These are phyloP conservation scores for Hyaloscypha finlandica DNA, from an alignment of 495 filamentous ascomycete species.

Conservation along the genomic window DNA sequence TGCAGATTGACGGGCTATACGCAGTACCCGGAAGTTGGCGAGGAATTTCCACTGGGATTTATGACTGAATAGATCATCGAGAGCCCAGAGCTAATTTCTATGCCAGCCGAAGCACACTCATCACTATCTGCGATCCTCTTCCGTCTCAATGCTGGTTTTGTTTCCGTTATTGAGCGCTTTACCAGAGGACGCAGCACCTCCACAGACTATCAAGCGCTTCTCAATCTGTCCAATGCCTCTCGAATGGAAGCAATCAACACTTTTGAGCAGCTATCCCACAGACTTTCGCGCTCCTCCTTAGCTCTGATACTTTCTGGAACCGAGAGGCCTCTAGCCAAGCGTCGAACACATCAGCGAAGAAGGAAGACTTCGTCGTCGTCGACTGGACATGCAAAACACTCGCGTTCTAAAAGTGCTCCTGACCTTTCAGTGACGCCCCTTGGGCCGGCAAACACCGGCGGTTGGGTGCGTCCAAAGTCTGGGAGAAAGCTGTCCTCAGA, in stretches of 20 bases:
- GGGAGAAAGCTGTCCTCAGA: constrained; percentile 19
- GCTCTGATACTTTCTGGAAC: constrained; percentile 1
- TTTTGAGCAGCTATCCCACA: constrained; percentile 30
- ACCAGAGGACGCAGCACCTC: constrained; percentile 25
- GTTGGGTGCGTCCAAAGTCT: constrained; percentile 26
- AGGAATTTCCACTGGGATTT: background rate
- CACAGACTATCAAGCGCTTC: constrained; percentile 29
- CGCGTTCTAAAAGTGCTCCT: constrained; percentile 20
- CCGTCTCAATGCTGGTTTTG: constrained; percentile 32
- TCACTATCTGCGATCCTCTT: constrained; percentile 30
- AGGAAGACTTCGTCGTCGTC: background rate
- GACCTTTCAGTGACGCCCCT: constrained; percentile 23
- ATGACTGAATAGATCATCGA: background rate
- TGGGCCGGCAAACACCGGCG: constrained; percentile 22
- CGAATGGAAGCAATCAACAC: constrained; percentile 32
- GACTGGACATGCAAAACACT: background rate
- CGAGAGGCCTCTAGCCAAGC: background rate
- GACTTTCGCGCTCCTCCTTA: constrained; percentile 25
- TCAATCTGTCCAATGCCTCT: constrained; percentile 29
- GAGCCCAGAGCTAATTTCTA: background rate
- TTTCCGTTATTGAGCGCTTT: constrained; percentile 30
- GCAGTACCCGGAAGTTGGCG: too few species aligned
- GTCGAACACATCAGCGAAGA: background rate
- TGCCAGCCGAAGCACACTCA: constrained; percentile 29
- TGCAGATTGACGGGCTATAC: background rate